phyloP scores from a whole-genome alignment of 176 grass and related monocot genomes.

The Oryza glaberrima region DNA sequence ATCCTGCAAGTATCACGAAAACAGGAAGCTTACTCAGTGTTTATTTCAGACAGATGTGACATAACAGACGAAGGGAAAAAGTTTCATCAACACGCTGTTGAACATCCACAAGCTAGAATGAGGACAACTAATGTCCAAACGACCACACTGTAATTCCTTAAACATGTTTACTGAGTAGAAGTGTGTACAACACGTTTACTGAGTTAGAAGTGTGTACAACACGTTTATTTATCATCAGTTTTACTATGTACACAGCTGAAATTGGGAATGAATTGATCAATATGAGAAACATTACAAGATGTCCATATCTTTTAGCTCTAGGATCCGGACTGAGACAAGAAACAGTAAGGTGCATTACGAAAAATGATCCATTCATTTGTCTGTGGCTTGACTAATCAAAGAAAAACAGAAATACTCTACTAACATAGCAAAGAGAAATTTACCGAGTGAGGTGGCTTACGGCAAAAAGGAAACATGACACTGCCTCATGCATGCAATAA shows the following conservation, averaged over 20 bases:
- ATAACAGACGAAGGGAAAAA: not conserved
- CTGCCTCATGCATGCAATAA: too few relatives aligned
- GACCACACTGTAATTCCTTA: not conserved
- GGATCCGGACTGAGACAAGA: not conserved
- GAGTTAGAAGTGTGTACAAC: too few relatives aligned
- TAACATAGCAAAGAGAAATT: too few relatives aligned
- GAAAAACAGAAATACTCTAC: not conserved
- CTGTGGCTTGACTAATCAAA: not conserved
- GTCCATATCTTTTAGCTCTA: not conserved
- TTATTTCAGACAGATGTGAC: slow-evolving; percentile 11
- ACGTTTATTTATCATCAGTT: not conserved
- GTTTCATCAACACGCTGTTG: not conserved
- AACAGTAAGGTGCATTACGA: not conserved
- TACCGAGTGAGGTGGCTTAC: too few relatives aligned
- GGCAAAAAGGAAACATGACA: too few relatives aligned
- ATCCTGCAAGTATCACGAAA: slow-evolving; percentile 59
- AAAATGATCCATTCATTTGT: slow-evolving; percentile 1
- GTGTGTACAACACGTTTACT: too few relatives aligned
- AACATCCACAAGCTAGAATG: not conserved
- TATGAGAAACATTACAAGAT: not conserved
- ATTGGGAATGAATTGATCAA: not conserved
- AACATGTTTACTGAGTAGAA: not conserved
- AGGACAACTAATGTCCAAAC: not conserved
- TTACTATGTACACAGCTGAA: not conserved
- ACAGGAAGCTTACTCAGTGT: not conserved